These are phyloP conservation scores for Lecanicillium sp. DNA, from an alignment of 2,329 filamentous ascomycete genomes.

Conservation along the genomic window DNA sequence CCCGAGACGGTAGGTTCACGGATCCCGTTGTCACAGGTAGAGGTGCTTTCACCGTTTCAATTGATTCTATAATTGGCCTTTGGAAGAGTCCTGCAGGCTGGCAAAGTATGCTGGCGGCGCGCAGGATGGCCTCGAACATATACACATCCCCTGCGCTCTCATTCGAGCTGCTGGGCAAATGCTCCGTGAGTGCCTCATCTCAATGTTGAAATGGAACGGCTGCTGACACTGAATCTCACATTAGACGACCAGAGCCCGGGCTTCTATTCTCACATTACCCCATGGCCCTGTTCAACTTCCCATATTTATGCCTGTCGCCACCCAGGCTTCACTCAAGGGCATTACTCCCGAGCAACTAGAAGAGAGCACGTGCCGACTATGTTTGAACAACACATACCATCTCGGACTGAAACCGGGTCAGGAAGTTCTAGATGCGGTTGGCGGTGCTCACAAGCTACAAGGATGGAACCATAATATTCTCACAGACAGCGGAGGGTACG, in stretches of 20 bases:
- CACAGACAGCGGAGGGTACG: constrained; percentile 68
- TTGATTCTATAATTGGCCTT: too few species aligned
- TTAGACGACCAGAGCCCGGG: constrained; percentile 89
- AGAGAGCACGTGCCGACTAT: constrained; percentile 80
- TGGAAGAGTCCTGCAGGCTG: neutral
- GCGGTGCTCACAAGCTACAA: constrained; percentile 89
- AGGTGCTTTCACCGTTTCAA: too few species aligned
- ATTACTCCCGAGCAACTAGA: constrained; percentile 88
- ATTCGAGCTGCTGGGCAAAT: constrained; percentile 70
- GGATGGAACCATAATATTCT: constrained; percentile 94
- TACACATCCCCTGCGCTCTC: constrained; percentile 59
- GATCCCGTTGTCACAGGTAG: too few species aligned
- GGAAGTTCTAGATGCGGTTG: constrained; percentile 75
- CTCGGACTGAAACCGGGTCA: constrained; percentile 92
- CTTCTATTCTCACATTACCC: constrained; percentile 77
- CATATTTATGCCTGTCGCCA: constrained; percentile 98
- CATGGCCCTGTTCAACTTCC: constrained; percentile 88
- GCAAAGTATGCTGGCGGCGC: constrained; percentile 21
- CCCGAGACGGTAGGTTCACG: too few species aligned
- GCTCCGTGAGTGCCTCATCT: constrained; percentile 61
- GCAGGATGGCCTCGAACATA: constrained; percentile 43
- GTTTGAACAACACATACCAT: constrained; percentile 97
- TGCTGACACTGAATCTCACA: constrained; percentile 8
- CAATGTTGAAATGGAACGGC: too few species aligned
- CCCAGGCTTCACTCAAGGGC: constrained; percentile 91